Evolutionary conservation across 2,329 filamentous ascomycete genomes (phyloP), one percentile per base, ranked within the genome.

Genomic region (Aschersonia sp.): DNA sequence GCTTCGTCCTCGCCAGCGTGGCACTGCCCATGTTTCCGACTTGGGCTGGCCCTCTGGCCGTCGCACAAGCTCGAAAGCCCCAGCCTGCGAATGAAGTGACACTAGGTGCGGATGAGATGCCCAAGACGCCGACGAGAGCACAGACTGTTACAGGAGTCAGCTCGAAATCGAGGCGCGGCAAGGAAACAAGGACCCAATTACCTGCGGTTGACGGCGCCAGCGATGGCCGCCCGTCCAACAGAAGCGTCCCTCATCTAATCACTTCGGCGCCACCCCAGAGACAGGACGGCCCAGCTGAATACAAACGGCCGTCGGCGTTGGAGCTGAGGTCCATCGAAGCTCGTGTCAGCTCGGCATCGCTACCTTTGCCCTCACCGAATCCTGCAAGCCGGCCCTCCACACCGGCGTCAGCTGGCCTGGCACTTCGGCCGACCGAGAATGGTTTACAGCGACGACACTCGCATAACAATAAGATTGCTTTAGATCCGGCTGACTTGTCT

Each of bases 11-110:
- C 47, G 85, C 83, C 46, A 85, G 83, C 57, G 71, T 89, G 46
- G 87, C 81, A 10, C 72, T 85, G 35, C 87, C 86, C 10, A 74
- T 83, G 54, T 72, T 92, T 14, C 82, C 85, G n/a, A 75, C 73
- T 60, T 86, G 83, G 75, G 85, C 83, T 33, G 86, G 86, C 1
- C 86, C 86, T 12, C 70, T 92, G 47, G 87, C 86, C 43, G 79
- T 92, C 57, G 85, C 85, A 14, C 86, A 92, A 66, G 85, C 86
- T 43, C 75, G 85, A 51, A 87, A 85, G 62, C 84, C 85, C 14
- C 75, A 84, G 53, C 63, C 63, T 29, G 46, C 60, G 22, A 55
- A 55, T 42, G 62, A 66, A 14, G 44, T 54, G 30, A 47, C 46
- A 1, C 46, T 51, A 10, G 61, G 64, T 63, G 49, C 70, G 65